Percentiles rank a stretch among this genome's conserved stretches.
Conservation (phyloP, 2,329 filamentous ascomycete genomes). For the Verticillium albo-atrum region DNA sequence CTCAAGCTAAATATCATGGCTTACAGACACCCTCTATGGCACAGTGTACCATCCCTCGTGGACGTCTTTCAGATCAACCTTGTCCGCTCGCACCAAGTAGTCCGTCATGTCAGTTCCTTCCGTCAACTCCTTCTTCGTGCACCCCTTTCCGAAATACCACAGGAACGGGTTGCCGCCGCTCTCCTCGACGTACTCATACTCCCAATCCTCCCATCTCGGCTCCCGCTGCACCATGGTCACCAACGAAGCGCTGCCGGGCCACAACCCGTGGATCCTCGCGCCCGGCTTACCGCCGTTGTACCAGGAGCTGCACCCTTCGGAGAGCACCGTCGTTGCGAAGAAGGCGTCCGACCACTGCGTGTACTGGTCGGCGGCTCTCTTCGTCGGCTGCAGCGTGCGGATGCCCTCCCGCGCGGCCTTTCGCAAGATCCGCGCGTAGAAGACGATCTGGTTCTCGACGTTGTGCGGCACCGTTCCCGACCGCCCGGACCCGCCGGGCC, state of each 20-base stretch:
- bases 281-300: constrained; percentile 64
- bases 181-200: constrained; percentile 39
- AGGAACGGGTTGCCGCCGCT: constrained; percentile 45
- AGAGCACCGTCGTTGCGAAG: constrained; percentile 49
- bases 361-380: constrained; percentile 60
- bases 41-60: constrained; percentile 66
- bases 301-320: constrained; percentile 65
- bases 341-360: constrained; percentile 54
- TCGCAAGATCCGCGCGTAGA: constrained; percentile 62
- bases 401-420: constrained; percentile 65
- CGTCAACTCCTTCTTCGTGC: constrained; percentile 54
- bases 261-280: constrained; percentile 61
- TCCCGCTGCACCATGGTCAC: constrained; percentile 51
- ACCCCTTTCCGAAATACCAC: constrained; percentile 65
- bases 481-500: constrained; percentile 54
- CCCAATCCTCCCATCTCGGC: constrained; percentile 53
- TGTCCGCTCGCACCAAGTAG: constrained; percentile 53
- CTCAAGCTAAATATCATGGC: no score
- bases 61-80: constrained; percentile 55
- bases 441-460: constrained; percentile 61
- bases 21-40: constrained; percentile 17
- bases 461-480: constrained; percentile 64
- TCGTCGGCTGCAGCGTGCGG: constrained; percentile 52
- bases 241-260: constrained; percentile 64
- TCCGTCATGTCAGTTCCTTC: constrained; percentile 55